Percentiles rank a stretch among this genome's conserved stretches.
phyloP scores from a whole-genome alignment of 2,329 filamentous ascomycete genomes.

The Penicillium sp. region DNA sequence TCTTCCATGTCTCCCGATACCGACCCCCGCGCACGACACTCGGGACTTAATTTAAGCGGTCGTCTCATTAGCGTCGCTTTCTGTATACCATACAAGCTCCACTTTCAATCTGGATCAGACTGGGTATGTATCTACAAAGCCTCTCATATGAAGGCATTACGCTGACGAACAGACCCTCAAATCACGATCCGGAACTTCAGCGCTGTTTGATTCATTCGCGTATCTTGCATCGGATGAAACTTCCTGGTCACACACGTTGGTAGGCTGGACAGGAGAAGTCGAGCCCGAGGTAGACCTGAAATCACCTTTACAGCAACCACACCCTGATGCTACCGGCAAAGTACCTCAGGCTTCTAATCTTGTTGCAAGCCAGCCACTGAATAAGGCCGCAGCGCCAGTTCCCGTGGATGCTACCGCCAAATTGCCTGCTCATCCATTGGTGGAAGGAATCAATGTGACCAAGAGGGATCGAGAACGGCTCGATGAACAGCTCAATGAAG shows the following conservation, averaged over 20 bases:
- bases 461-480: conserved; percentile 67
- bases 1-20: conserved; percentile 44
- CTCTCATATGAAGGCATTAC: neutral
- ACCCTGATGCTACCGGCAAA: conserved; percentile 27
- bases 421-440: conserved; percentile 54
- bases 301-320: conserved; percentile 31
- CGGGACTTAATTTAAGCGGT: conserved; percentile 57
- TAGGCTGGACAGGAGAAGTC: conserved; percentile 93
- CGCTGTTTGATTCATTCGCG: conserved; percentile 85
- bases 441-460: conserved; percentile 68
- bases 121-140: conserved; percentile 47
- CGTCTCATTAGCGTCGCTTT: conserved; percentile 62
- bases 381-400: conserved; percentile 73
- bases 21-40: conserved; percentile 55
- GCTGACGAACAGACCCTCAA: conserved; percentile 60
- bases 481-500: conserved; percentile 68
- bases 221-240: conserved; percentile 79
- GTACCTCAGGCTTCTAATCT: conserved; percentile 29
- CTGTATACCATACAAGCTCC: conserved; percentile 59
- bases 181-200: conserved; percentile 78
- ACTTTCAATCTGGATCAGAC: conserved; percentile 50
- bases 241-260: conserved; percentile 85
- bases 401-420: conserved; percentile 63
- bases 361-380: conserved; percentile 49
- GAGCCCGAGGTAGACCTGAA: conserved; percentile 43